Evolutionary conservation across 163 green algal genomes (phyloP), one percentile per base, ranked within the genome.

Genomic region (Coccomyxa subellipsoidea): DNA sequence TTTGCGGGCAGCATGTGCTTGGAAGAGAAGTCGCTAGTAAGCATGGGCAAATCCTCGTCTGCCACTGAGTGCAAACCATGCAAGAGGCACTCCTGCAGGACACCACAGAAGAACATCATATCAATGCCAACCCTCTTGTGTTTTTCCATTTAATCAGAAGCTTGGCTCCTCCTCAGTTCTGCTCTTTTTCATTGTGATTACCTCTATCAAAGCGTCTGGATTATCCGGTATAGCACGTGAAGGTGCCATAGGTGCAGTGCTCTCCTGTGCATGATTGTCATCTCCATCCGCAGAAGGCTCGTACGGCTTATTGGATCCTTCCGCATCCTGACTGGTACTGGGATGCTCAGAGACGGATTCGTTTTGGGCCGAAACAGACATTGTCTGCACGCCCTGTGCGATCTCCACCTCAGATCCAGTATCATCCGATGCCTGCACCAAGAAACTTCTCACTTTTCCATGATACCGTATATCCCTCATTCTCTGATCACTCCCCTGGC

Each of bases 11-110:
- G 12, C 84, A 92, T 91, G 83, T 89, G 71, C 82, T 84, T 89
- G 36, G 70, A 80, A 72, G 89, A 91, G 66, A 93, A 92, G 69
- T 90, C 85, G 39, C 77, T 80, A 27, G 79, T 83, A 78, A 85
- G 78, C 35, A 92, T 85, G 34, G 89, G 89, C 31, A 93, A 84
- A 36, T 87, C 79, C 9, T 72, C 40, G 12, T 85, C 85, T 25
- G 81, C 85, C 23, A 91, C 77, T 3, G 54, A 37, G 15, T 87
- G 81, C 34, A 92, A 79, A 34, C 88, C 89, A 39, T 54, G 80
- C n/a, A 91, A 54, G 25, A 88, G 77, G 29, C 80, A 82, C 1
- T 40, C 53, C 73, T 87, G 81, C 27, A 90, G 10, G 1, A 32
- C 66, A 73, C 69, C 36, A 85, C 23, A 12, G 75, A 76, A 77